Evolutionary conservation across 495 filamentous ascomycete genomes (phyloP), one percentile per base, ranked within the genome.

Genomic region (Penicillium waksmanii): DNA sequence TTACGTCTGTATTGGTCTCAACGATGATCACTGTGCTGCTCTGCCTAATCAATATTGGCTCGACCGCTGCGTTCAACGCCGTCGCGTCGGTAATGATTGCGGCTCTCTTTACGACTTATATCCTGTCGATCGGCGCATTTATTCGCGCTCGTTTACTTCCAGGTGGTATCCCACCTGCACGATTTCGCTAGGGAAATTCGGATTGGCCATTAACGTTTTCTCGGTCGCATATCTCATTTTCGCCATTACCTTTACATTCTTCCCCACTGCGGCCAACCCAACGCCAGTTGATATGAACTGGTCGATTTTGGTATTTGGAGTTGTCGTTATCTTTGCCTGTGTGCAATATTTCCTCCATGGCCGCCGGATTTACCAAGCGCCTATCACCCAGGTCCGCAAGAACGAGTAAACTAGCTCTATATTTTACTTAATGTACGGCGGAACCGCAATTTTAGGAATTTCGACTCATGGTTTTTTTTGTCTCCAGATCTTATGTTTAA

Each of bases 1-100:
- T 82, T 53, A 82, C 80, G 62, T 74, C 85, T 18, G 81, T 83
- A 49, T 64, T 79, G 5, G 68, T 84, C 18, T 78, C 78, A 8
- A 62, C 80, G 3, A 66, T 83, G 18, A 82, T 85, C 60, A 77
- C 78, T 58, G 62, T 83, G 4, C 54, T 77, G 31, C 72, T 83
- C 25, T 73, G 73, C 13, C 63, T 78, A 27, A 80, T 81, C 58
- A 77, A 79, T 53, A 66, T 81, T 47, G 77, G 77, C 23, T 81
- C 79, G 3, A 66, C 76, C 1, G 70, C 75, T 8, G 79, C 77
- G 0, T 79, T 81, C 56, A 81, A 81, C 49, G 74, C 70, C 23
- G 66, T 81, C 18, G 72, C 76, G 31, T 79, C 79, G 3, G 69
- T 78, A 1, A 71, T 73, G 57, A 73, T 81, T 36, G 68, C 72